phyloP scores from a whole-genome alignment of 2,329 filamentous ascomycete species.

The Penicillium decumbens region DNA sequence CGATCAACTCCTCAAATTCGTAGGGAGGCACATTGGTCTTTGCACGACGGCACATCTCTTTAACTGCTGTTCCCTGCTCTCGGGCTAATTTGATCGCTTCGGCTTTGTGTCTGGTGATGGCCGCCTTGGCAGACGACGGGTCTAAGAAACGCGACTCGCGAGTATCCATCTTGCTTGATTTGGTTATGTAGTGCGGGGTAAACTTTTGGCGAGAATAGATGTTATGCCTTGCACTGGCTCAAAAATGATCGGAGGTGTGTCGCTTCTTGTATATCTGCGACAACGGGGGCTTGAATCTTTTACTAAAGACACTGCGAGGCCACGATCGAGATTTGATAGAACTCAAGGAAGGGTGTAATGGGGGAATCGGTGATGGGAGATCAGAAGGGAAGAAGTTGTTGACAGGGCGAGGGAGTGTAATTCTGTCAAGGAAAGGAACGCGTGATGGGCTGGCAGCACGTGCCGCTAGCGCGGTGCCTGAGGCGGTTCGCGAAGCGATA shows the following conservation, averaged over 20 bases:
- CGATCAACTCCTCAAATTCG: slow-evolving; percentile 49
- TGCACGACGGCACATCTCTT: slow-evolving; percentile 45
- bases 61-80: slow-evolving; percentile 44
- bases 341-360: not conserved
- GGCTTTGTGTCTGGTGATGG: slow-evolving; percentile 47
- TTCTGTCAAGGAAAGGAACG: not conserved
- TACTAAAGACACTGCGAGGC: not conserved
- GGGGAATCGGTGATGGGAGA: not conserved
- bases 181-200: not conserved
- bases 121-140: slow-evolving; percentile 41
- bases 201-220: not conserved
- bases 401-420: not conserved
- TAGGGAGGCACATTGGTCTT: slow-evolving; percentile 45
- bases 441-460: not conserved
- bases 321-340: not conserved
- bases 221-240: not conserved
- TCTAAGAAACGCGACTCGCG: slow-evolving; percentile 37
- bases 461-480: not conserved
- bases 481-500: not conserved
- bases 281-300: not conserved
- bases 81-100: slow-evolving; percentile 46
- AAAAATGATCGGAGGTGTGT: not conserved
- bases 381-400: not conserved
- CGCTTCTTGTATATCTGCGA: slow-evolving; percentile 1
- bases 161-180: slow-evolving; percentile 24